Evolutionary conservation across 106 monocot species (phyloP).

Genomic region (Allium fistulosum): DNA sequence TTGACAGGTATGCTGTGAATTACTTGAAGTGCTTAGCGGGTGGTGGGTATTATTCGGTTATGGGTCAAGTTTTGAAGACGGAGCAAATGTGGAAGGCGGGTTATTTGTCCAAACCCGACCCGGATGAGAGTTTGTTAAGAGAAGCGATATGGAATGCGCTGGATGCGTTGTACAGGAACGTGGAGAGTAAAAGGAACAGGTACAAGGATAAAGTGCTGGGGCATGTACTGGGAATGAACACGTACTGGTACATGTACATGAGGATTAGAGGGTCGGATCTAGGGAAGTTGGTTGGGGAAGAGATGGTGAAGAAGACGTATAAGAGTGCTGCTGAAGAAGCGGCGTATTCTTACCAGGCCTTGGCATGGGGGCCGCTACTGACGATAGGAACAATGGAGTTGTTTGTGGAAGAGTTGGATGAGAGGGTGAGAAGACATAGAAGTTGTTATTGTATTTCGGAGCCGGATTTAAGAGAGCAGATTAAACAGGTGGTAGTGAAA

Average conservation of each 20-base stretch:
- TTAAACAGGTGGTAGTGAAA: conserved; percentile 22
- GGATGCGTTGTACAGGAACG: conserved; percentile 28
- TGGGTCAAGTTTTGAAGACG: conserved; percentile 34
- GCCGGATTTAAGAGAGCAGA: conserved; percentile 38
- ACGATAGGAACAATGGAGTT: conserved; percentile 18
- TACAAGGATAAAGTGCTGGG: conserved; percentile 18
- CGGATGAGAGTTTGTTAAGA: conserved; percentile 14
- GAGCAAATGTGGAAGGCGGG: conserved; percentile 40
- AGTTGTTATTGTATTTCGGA: conserved; percentile 22
- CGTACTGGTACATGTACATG: conserved; percentile 61
- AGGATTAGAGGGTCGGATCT: conserved; percentile 35
- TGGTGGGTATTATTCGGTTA: conserved; percentile 15
- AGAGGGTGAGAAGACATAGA: conserved; percentile 17
- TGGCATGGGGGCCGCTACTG: conserved; percentile 29
- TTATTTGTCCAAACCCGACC: conserved; percentile 6
- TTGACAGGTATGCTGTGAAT: conserved; percentile 16
- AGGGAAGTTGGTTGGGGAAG: conserved; percentile 34
- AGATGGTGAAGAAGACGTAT: conserved; percentile 25
- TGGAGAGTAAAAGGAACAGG: conserved; percentile 22
- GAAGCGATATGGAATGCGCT: conserved; percentile 19
- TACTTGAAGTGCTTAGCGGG: conserved; percentile 35
- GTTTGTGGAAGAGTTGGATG: conserved; percentile 22
- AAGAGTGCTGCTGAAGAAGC: conserved; percentile 47
- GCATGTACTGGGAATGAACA: conserved; percentile 40
- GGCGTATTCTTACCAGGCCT: conserved; percentile 32